phyloP scores from a whole-genome alignment of 2,329 filamentous ascomycete genomes.

The Ceratocystiopsis minuta region DNA sequence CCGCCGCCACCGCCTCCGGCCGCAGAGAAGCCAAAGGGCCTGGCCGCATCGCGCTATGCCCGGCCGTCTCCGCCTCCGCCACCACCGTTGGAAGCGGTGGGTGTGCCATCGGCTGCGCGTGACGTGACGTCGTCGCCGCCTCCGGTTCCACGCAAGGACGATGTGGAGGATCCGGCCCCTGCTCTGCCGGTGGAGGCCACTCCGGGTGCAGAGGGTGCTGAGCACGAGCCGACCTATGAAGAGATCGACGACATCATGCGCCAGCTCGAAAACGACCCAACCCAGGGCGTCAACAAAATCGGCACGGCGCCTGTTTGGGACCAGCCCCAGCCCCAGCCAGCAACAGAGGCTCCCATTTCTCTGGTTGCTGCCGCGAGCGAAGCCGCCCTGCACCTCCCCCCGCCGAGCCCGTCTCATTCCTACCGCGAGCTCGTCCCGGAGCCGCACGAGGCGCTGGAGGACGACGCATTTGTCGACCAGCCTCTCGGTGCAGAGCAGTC shows the following conservation, averaged over 20 bases:
- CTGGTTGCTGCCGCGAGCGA: constrained; percentile 23
- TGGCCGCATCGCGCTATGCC: constrained; percentile 30
- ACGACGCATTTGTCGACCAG: constrained; percentile 8
- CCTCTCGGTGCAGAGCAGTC: constrained; percentile 21
- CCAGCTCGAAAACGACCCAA: constrained; percentile 55
- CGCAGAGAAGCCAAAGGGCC: constrained; percentile 16
- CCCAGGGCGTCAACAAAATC: constrained; percentile 53
- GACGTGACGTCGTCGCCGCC: constrained; percentile 24
- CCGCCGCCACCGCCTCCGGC: constrained; percentile 10
- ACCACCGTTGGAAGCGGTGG: constrained; percentile 19
- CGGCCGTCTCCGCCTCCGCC: constrained; percentile 17
- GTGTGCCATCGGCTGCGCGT: constrained; percentile 23
- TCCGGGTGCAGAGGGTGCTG: constrained; percentile 2
- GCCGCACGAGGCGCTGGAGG: constrained; percentile 25
- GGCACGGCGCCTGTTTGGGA: constrained; percentile 27
- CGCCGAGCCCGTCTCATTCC: constrained; percentile 15
- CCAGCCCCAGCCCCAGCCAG: constrained; percentile 24
- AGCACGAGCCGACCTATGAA: constrained; percentile 42
- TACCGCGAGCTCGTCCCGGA: constrained; percentile 18
- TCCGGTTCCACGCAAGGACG: constrained; percentile 13
- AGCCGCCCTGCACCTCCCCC: constrained; percentile 34
- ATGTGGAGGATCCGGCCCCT: too few species aligned
- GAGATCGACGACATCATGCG: constrained; percentile 90
- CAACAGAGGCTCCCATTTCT: constrained; percentile 15
- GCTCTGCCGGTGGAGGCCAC: constrained; percentile 3